Evolutionary conservation across 495 filamentous ascomycete species (phyloP), one percentile per base, ranked within the genome.

Genomic region (Daldinia decipiens): DNA sequence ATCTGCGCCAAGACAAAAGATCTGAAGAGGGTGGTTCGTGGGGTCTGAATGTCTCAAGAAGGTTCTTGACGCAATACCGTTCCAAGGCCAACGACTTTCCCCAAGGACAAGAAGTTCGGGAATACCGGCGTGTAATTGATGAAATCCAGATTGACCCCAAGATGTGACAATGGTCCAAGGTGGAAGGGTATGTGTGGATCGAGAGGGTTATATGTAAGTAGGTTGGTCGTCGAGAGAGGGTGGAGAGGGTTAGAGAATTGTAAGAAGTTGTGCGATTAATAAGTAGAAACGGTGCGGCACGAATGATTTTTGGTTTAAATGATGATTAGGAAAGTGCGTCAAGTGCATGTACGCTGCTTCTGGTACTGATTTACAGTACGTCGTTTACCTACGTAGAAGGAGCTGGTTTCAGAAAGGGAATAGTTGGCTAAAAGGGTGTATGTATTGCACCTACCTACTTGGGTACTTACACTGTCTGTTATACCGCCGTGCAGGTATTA

Each of bases 91-190:
- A 63, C 27, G 21, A 15, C 21, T 57, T 47, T 47, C 61, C 32
- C 47, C 39, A 59, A 70, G 50, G 61, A 47, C 61, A 70, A 65
- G 45, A 50, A 47, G 47, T 55, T 50, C 55, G 29, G 61, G 57
- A 38, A 36, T n/a, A 39, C 36, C 7, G 38, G 39, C 2, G 61
- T 38, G 39, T 31, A 56, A 61, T 40, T 36, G 36, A 61, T 65
- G 50, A 65, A 68, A 70, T 70, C 62, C 50, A 65, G 61, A 57
- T 32, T 29, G 50, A 60, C 38, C 63, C 67, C 62, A 65, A 70
- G 62, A 65, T 53, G 50, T 61, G 55, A 56, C 29, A 57, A 65
- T 45, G 62, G 61, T 50, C 62, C 61, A 70, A 70, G 47, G 56
- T 34, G 34, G 39, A 54, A 60, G 27, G 19, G 56, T 26, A 59